Base-by-base conservation (phyloP, 192 early-diverging fungal genomes). In the Chytriomyces sp. region DNA sequence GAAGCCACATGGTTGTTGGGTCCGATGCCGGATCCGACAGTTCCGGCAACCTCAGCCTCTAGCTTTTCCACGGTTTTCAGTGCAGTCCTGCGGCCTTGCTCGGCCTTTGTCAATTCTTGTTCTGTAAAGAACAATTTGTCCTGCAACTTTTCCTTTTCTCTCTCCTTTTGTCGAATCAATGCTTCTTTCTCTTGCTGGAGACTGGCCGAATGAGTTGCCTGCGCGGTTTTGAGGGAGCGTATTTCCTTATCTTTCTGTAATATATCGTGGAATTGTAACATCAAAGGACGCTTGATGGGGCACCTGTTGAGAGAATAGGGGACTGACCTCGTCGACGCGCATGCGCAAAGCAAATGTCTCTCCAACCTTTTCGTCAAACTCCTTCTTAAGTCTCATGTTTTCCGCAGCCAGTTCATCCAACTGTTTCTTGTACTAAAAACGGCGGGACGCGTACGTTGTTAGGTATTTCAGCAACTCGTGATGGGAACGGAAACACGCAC, bases 101-200 rank as follows among this genome's bases (percentile, higher is more conserved):
- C 34, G 3, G 40, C 40, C 10, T 41, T 28, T 3, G 1, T 30
- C 7, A 44, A 30, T 28, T 64, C 62, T 4, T 64, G 10, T 5
- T 39, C 30, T 38, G 26, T 64, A 22, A 64, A 41, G 28, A 7
- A 7, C 19, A 64, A 38, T 6, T 64, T 41, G n/a, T n/a, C 30
- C 30, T 44, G 37, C 1, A 64, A 28, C 19, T 34, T 12, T n/a
- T 38, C 62, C n/a, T 44, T 64, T 44, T 64, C 62, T n/a, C 22
- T 64, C 14, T 17, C 37, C 26, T 44, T 44, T 34, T 64, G 62
- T 44, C 62, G 10, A 7, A 38, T 12, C 7, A 64, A 14, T 3
- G 62, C 40, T 41, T 64, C 39, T n/a, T 34, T 61, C 38, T 61
- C 59, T 19, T 22, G 17, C 33, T 61, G 32, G n/a, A 25, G n/a